phyloP scores from a whole-genome alignment of 306 rosid genomes.

The Medicago lupulina region DNA sequence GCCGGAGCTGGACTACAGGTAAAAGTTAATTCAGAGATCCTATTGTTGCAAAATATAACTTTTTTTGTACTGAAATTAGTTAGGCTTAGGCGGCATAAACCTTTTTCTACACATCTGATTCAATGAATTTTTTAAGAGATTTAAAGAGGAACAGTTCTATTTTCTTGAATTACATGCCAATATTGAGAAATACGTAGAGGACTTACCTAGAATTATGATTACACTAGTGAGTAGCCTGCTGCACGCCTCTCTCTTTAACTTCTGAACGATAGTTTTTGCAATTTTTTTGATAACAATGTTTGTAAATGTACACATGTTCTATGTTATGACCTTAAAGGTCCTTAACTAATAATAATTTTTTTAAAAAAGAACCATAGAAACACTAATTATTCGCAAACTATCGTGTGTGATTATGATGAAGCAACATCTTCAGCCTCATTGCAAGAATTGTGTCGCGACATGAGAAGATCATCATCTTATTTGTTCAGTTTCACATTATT shows the following conservation, averaged over 20 bases:
- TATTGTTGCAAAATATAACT: neutral
- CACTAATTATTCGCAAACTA: neutral
- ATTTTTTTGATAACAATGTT: slow-evolving; percentile 1
- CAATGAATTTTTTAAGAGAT: neutral
- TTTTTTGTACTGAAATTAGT: neutral
- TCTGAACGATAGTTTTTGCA: slow-evolving; percentile 5
- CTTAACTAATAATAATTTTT: neutral
- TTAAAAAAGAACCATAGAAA: neutral
- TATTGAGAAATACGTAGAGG: neutral
- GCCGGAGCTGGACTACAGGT: slow-evolving; percentile 96
- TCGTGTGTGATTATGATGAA: slow-evolving; percentile 6
- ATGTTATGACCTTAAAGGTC: neutral
- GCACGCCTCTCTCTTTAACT: neutral
- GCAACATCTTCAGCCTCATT: neutral
- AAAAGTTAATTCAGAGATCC: slow-evolving; percentile 14
- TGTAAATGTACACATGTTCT: neutral
- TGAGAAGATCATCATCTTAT: neutral
- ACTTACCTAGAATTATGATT: neutral
- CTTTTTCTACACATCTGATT: slow-evolving; percentile 17
- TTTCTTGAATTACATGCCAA: neutral
- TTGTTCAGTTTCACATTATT: slow-evolving; percentile 5
- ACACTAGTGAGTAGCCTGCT: neutral
- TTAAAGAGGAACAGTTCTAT: neutral
- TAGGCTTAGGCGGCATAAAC: slow-evolving; percentile 20
- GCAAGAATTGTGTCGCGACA: neutral